phyloP scores from a whole-genome alignment of 345 rosid species.

The Theobroma cacao region DNA sequence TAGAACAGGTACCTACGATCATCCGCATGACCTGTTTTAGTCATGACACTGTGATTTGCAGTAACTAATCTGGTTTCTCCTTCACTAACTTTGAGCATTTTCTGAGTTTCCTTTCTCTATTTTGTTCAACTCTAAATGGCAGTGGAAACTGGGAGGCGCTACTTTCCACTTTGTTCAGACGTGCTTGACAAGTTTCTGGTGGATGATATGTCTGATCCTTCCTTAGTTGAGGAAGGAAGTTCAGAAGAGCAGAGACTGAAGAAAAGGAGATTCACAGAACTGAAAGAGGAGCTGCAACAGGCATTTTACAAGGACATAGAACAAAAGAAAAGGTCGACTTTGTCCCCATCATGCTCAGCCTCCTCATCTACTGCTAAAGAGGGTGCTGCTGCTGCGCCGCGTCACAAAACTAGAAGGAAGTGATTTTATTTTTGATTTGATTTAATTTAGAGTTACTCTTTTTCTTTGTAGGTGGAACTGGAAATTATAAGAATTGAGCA shows the following conservation, averaged over 20 bases:
- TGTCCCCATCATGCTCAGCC: constrained; percentile 26
- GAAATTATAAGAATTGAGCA: no score
- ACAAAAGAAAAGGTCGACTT: background rate
- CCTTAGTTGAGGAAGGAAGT: constrained; percentile 36
- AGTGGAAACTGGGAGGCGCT: constrained; percentile 42
- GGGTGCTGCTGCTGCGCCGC: constrained; percentile 3
- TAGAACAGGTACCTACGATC: constrained; percentile 32
- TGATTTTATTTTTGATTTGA: no score
- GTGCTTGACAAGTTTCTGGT: constrained; percentile 39
- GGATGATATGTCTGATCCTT: constrained; percentile 28
- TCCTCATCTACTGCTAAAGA: constrained; percentile 25
- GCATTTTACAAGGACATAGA: constrained; percentile 46
- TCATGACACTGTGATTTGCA: background rate
- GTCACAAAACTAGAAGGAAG: constrained; percentile 14
- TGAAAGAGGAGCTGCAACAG: constrained; percentile 38
- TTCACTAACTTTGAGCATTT: background rate
- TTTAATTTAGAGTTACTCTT: no score
- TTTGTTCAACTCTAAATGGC: constrained; percentile 22
- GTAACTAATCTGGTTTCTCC: background rate
- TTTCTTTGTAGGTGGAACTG: no score
- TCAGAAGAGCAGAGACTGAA: constrained; percentile 38
- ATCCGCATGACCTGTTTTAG: background rate
- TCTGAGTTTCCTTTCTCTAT: background rate
- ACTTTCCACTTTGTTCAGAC: constrained; percentile 43
- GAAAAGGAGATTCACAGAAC: constrained; percentile 40